Base-by-base conservation (phyloP, 2,329 filamentous ascomycete genomes). In the Chaetothyriales sp. region DNA sequence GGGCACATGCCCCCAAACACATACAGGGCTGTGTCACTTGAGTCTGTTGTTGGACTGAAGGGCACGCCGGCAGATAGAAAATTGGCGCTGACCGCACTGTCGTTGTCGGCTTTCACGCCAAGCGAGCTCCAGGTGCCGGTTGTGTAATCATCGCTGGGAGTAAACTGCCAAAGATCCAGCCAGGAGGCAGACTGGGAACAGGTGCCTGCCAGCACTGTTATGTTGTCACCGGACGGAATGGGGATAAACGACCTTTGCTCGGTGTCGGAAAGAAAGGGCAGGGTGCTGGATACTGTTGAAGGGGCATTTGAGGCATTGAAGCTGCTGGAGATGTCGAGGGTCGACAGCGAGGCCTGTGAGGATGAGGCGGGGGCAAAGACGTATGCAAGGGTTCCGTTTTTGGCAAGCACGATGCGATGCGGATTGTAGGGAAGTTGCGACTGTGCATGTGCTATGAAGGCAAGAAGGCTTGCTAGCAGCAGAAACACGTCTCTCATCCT, bases 1-100 rank as follows among this genome's bases (percentile, higher is more conserved):
- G 61, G 59, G 61, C 90, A 96, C 87, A 95, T 94, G 58, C 90
- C 90, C 36, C 88, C 90, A 66, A 94, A 95, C 5, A 82, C 70
- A 63, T 88, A 94, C 18, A 84, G 68, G 9, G 72, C 72, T 0
- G 78, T 75, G 56, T 42, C 62, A 57, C 49, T 54, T 58, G 75
- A 78, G 39, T 72, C 73, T 46, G 78, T 69, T 36, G 72, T 76
- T 28, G 73, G 74, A 18, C 86, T 82, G 64, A 88, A 94, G 20
- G 80, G 73, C 49, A 92, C 72, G 12, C 78, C 77, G 7, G 69
- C 69, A 2, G 74, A 73, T 22, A 84, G 69, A 55, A 74, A 81
- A 51, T 78, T 81, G 60, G 75, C 69, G 19, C 71, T 75, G 25
- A 67, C 54, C 19, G 60, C 59, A 2, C 55, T 60, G 48, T 65